These are phyloP conservation scores for Triticum dicoccoides DNA, from an alignment of 176 grass and related monocot species.

Conservation along the genomic window DNA sequence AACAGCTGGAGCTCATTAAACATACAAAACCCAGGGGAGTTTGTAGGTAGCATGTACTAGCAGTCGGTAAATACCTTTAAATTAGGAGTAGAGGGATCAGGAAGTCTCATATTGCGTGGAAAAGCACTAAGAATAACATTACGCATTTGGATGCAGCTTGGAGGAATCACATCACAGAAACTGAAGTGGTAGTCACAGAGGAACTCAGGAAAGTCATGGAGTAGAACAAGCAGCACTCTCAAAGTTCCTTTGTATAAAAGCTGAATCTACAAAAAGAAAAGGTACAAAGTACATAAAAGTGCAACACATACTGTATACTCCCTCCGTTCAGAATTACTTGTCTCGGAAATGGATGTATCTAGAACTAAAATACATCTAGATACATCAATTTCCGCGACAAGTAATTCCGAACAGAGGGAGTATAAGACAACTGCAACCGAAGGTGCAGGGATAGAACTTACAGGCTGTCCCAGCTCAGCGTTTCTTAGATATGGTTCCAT, in stretches of 20 bases:
- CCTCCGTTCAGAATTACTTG: no score
- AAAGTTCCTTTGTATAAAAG: slow-evolving; percentile 93
- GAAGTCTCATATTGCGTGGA: slow-evolving; percentile 97
- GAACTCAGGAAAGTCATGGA: slow-evolving; percentile 98
- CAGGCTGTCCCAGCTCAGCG: slow-evolving; percentile 73
- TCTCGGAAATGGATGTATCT: no score
- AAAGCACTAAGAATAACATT: slow-evolving; percentile 98
- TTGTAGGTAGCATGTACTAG: neutral
- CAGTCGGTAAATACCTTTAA: slow-evolving; percentile 65
- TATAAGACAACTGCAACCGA: neutral
- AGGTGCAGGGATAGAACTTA: slow-evolving; percentile 44
- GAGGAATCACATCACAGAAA: slow-evolving; percentile 96
- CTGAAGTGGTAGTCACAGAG: slow-evolving; percentile 97
- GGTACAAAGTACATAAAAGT: slow-evolving; percentile 3
- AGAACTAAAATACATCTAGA: no score
- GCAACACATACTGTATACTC: neutral
- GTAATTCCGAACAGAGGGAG: no score
- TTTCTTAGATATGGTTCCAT: slow-evolving; percentile 95
- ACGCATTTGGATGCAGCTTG: slow-evolving; percentile 97
- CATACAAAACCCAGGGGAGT: neutral
- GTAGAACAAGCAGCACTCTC: slow-evolving; percentile 84
- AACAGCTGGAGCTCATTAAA: slow-evolving; percentile 23
- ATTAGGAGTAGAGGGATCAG: slow-evolving; percentile 94
- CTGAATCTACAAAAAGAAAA: slow-evolving; percentile 56
- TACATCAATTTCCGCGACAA: no score